Evolutionary conservation across 1,284 basidiomycete species (phyloP), one percentile per base, ranked within the genome.

Genomic region (Ustilago esculenta): DNA sequence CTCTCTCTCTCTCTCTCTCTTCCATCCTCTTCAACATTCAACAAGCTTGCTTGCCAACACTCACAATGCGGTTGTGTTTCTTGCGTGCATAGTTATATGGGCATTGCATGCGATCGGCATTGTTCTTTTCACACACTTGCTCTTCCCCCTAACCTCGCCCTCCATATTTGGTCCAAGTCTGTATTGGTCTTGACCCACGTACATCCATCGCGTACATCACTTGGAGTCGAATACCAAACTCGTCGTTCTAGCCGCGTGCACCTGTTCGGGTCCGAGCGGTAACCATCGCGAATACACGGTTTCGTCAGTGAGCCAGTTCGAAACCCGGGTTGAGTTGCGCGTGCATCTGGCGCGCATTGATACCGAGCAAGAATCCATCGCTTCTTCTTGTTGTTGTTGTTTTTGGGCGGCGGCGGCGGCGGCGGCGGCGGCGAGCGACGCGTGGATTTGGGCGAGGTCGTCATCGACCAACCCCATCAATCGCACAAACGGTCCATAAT

Each of bases 391-490:
- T 24, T 40, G 35, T 9, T 50, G 49, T 10, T n/a, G n/a, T n/a
- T n/a, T n/a, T n/a, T n/a, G n/a, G n/a, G n/a, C n/a, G n/a, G n/a
- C 39, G 29, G n/a, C 25, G 14, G 17, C 18, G 12, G 4, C 29
- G 36, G 15, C 35, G 33, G 11, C 8, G 20, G 30, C 53, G 44
- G 34, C 55, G 8, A 48, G 36, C 11, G 46, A 25, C 2, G 43
- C 37, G 49, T 65, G 43, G 30, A 61, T 50, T 25, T 39, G 21
- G 15, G 40, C 37, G 3, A 61, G 49, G 14, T 83, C 79, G 69
- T 92, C 91, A 72, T 95, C 92, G 21, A 84, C 84, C 14, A 63
- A 77, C n/a, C 90, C 87, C 81, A 95, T 90, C 52, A 83, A 73
- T 53, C 88, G 85, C 36, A 93, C 83, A 81, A 86, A 87, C 23